Evolutionary conservation across 352 stramenopile genomes (phyloP).

Genomic region (Phytopythium oedochilum): DNA sequence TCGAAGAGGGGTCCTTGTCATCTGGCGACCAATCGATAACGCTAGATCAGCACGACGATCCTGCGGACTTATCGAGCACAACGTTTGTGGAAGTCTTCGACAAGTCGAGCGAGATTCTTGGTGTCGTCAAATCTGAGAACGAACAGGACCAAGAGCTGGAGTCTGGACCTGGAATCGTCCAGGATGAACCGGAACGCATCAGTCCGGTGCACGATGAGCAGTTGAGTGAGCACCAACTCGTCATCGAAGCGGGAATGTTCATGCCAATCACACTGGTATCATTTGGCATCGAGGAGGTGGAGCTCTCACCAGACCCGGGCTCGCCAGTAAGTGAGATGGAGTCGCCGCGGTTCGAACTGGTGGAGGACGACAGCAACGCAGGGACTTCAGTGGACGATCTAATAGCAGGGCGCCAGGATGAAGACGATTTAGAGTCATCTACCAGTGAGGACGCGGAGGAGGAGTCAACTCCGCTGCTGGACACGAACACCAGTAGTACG

Average conservation of each 20-base stretch:
- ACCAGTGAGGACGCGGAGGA: no score
- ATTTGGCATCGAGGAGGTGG: conserved; percentile 38
- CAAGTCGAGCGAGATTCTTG: background rate
- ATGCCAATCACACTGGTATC: conserved; percentile 35
- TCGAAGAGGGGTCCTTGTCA: background rate
- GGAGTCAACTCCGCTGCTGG: background rate
- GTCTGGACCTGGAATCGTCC: background rate
- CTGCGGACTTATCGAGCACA: background rate
- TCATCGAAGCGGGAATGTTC: conserved; percentile 9
- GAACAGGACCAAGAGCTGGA: background rate
- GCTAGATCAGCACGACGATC: background rate
- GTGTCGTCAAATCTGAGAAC: background rate
- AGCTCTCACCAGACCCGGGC: no score
- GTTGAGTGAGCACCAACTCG: background rate
- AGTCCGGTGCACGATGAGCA: background rate
- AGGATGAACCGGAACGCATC: background rate
- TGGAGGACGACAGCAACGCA: background rate
- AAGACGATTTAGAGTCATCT: no score
- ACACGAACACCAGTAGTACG: background rate
- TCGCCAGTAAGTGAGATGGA: background rate
- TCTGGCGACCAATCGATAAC: background rate
- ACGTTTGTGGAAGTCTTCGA: background rate
- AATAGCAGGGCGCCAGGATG: background rate
- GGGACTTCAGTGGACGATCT: no score
- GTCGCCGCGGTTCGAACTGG: background rate